Conservation (phyloP, 129 eudicot genomes). For the Gnaphalium uliginosum region DNA sequence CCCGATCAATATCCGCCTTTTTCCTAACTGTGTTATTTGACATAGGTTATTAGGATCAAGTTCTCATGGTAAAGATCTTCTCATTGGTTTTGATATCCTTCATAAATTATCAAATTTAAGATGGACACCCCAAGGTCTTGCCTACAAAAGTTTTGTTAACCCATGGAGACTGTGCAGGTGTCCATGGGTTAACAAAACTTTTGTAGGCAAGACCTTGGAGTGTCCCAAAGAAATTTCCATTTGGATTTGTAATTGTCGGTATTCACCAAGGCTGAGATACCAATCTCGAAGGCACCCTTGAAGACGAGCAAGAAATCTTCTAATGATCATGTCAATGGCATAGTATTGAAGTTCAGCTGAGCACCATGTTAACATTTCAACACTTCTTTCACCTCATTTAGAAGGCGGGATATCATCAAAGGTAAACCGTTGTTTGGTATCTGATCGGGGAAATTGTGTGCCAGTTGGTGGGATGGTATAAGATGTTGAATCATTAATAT, state of each 20-base stretch:
- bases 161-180: too few species aligned
- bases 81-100: too few species aligned
- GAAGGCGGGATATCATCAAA: not conserved
- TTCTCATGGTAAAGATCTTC: too few species aligned
- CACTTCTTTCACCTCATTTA: not conserved
- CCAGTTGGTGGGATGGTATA: not conserved
- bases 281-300: not conserved
- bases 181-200: too few species aligned
- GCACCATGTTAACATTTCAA: constrained; percentile 10
- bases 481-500: not conserved
- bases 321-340: not conserved
- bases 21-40: too few species aligned
- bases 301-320: not conserved
- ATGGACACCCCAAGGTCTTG: too few species aligned
- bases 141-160: too few species aligned
- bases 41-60: too few species aligned
- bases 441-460: not conserved
- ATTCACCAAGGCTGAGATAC: constrained; percentile 1
- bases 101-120: too few species aligned
- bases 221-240: too few species aligned
- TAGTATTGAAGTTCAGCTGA: not conserved
- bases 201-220: too few species aligned
- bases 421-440: not conserved
- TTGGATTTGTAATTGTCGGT: not conserved
- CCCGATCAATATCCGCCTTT: too few species aligned